Conservation (phyloP, 768 basidiomycete species). For the Coprinopsis sp. region DNA sequence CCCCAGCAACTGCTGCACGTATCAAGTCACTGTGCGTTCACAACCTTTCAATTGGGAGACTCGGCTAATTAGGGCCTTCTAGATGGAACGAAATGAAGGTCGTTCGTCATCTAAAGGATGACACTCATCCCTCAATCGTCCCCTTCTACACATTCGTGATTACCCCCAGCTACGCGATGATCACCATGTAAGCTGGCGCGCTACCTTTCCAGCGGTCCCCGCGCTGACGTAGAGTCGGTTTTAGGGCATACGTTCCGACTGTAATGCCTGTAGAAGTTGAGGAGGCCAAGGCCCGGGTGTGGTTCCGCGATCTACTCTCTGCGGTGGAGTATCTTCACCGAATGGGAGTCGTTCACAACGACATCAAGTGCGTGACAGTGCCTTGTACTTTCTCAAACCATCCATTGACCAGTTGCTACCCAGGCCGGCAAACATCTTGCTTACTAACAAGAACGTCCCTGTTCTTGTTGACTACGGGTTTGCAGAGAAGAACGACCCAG, state of each 20-base stretch:
- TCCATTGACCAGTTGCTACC: not conserved
- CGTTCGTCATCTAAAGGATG: constrained; percentile 74
- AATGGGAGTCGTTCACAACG: constrained; percentile 86
- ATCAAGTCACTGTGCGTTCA: constrained; percentile 75
- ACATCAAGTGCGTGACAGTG: constrained; percentile 72
- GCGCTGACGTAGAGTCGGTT: constrained; percentile 7
- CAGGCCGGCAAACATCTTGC: constrained; percentile 90
- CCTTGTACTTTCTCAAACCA: not conserved
- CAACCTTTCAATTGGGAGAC: constrained; percentile 1
- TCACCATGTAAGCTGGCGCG: constrained; percentile 72
- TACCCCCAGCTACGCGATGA: constrained; percentile 84
- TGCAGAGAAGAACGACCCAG: constrained; percentile 76
- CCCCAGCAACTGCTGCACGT: constrained; percentile 81
- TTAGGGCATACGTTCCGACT: constrained; percentile 81
- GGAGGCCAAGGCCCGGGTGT: constrained; percentile 69
- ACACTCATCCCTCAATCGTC: constrained; percentile 89
- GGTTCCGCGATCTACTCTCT: constrained; percentile 80
- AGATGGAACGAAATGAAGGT: constrained; percentile 99
- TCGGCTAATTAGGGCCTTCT: constrained; percentile 1
- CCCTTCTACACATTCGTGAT: constrained; percentile 93
- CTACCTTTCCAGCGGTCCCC: constrained; percentile 15
- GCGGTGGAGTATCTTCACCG: constrained; percentile 81
- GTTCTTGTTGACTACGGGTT: constrained; percentile 97
- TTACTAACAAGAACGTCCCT: constrained; percentile 72
- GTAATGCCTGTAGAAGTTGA: constrained; percentile 86